Percentiles rank a stretch among this genome's conserved stretches.
These are phyloP conservation scores for Neurospora cerealis DNA, from an alignment of 495 filamentous ascomycete species.

Conservation along the genomic window DNA sequence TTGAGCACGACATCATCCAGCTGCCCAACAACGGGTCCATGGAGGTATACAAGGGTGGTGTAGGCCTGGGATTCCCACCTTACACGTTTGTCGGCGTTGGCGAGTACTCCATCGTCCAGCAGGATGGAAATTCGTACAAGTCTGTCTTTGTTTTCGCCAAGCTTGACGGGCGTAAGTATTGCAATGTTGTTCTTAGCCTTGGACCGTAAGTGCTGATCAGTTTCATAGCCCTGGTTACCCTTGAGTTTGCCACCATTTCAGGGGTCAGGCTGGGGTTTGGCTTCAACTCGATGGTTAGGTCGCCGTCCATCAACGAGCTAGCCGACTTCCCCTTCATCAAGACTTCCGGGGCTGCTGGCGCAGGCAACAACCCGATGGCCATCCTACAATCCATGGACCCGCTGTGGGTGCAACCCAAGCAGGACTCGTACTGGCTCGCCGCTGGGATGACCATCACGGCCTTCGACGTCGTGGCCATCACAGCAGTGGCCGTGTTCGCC, in stretches of 20 bases:
- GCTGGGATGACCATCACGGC: constrained; percentile 32
- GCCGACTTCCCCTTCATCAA: constrained; percentile 30
- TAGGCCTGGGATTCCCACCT: constrained; percentile 24
- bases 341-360: background rate
- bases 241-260: constrained; percentile 32
- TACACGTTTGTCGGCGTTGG: constrained; percentile 33
- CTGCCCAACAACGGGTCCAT: background rate
- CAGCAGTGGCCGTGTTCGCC: constrained; percentile 28
- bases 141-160: constrained; percentile 30
- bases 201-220: too few species aligned
- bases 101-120: constrained; percentile 14
- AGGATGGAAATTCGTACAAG: constrained; percentile 13
- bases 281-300: constrained; percentile 27
- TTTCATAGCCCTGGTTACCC: constrained; percentile 18
- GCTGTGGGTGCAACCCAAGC: constrained; percentile 11
- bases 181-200: too few species aligned
- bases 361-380: background rate
- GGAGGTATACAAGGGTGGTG: constrained; percentile 29
- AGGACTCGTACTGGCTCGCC: constrained; percentile 30
- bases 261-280: constrained; percentile 36
- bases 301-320: constrained; percentile 25
- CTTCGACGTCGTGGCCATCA: constrained; percentile 30
- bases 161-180: constrained; percentile 26
- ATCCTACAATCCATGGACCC: background rate
- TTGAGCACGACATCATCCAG: constrained; percentile 17